A percentile compares a stretch with the other conserved stretches of the same genome.
phyloP scores from a whole-genome alignment of 257 asterid species.

The Solanum pimpinellifolium region DNA sequence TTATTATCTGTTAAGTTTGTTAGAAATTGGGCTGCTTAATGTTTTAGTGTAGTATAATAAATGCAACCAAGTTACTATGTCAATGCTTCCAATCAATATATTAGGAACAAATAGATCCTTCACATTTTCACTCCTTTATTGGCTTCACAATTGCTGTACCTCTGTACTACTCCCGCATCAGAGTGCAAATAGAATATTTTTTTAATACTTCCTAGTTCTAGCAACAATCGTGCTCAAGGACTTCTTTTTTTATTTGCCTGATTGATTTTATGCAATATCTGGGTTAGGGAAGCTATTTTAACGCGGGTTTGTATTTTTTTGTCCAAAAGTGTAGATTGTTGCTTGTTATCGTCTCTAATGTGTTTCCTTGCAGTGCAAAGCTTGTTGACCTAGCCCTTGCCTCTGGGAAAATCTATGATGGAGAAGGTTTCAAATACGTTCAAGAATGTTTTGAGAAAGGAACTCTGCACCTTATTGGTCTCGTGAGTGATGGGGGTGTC shows the following conservation, averaged over 20 bases:
- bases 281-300: background rate
- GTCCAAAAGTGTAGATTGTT: background rate
- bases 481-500: conserved; percentile 92
- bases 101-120: background rate
- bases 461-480: conserved; percentile 81
- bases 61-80: background rate
- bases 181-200: background rate
- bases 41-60: background rate
- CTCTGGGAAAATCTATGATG: conserved; percentile 71
- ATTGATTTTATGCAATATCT: background rate
- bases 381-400: conserved; percentile 92
- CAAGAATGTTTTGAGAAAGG: conserved; percentile 60
- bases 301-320: background rate
- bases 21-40: background rate
- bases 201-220: background rate
- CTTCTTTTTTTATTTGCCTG: background rate
- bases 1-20: background rate
- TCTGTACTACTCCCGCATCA: background rate
- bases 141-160: background rate
- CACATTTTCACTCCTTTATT: background rate
- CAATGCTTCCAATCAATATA: background rate
- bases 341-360: background rate
- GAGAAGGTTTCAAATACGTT: conserved; percentile 68
- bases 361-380: conserved; percentile 47
- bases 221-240: background rate